Base-by-base conservation (phyloP, 768 basidiomycete species). In the Rhodotorula kratochvilovae region DNA sequence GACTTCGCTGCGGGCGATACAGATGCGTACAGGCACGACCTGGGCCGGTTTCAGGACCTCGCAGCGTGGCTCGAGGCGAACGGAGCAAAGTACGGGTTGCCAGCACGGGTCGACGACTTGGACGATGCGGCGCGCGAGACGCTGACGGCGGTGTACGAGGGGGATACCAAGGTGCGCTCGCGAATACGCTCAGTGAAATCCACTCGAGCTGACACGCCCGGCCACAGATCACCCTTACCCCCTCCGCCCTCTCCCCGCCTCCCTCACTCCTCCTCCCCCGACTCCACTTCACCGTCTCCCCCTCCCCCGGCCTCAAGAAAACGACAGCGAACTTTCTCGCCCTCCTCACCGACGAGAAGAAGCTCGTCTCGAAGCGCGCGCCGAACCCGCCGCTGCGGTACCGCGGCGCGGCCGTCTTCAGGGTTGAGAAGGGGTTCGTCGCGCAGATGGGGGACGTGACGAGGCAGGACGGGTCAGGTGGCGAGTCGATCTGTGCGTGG, bases 361-460 rank as follows among this genome's bases (percentile, higher is more conserved):
- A 80, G 67, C 84, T 84, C 21, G 71, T 76, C 68, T 83, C 82
- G 76, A 85, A 84, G 80, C 83, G 81, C 57, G 82, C 82, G 23
- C 83, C 83, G 5, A 83, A 84, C 69, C 84, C 83, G 76, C 80
- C 76, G 45, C 77, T 85, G 61, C 81, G 82, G 70, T 86, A 85
- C 74, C 56, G 81, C 48, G 82, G 79, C 5, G 81, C 79, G 48
- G 83, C 82, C 39, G 80, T 86, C 2, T 85, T 85, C 77, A 79
- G 84, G 17, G 80, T 84, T 73, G 82, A 83, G 56, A 80, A 81
- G 70, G 84, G 80, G 23, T 86, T 85, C 61, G 80, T 86, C 8
- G 83, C 83, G 1, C 85, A 87, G 74, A 83, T 84, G n/a, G 85
- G 85, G 12, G 85, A 86, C 74, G 79, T 85, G 50, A 85, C 85